A percentile compares a stretch with the other conserved stretches of the same genome.
Conservation (phyloP, 2,329 filamentous ascomycete genomes). For the Ciborinia camelliae region DNA sequence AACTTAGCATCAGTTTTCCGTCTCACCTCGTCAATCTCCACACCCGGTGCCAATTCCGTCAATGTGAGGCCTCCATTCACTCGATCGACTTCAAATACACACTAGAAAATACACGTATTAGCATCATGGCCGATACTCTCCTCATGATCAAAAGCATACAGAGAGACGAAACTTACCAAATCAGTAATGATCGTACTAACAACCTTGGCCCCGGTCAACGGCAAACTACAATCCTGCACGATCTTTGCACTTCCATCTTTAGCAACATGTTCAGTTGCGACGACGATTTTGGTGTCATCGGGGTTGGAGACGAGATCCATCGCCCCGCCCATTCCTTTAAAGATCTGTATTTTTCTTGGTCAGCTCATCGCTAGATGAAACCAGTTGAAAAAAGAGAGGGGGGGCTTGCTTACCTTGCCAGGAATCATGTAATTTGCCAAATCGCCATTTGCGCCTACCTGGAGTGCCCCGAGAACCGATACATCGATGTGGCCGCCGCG, state of each 20-base stretch:
- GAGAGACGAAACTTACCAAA: conserved; percentile 49
- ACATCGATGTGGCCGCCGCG: conserved; percentile 78
- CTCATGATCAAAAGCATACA: not conserved
- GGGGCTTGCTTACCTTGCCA: conserved; percentile 59
- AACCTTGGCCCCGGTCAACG: conserved; percentile 61
- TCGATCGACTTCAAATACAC: conserved; percentile 68
- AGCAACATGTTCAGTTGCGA: conserved; percentile 65
- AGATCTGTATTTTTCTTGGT: conserved; percentile 32
- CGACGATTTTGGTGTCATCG: conserved; percentile 67
- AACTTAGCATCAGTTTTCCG: conserved; percentile 70
- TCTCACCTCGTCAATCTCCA: conserved; percentile 64
- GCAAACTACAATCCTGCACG: conserved; percentile 60
- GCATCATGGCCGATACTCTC: not conserved
- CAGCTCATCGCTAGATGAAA: not conserved
- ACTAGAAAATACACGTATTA: conserved; percentile 43
- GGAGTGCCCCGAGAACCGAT: conserved; percentile 65
- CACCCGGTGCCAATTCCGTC: conserved; percentile 67
- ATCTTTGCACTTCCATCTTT: conserved; percentile 66
- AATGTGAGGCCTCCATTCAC: conserved; percentile 59
- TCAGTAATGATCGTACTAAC: conserved; percentile 73
- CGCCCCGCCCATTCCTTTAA: conserved; percentile 81
- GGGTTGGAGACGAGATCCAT: conserved; percentile 72
- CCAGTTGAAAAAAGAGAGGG: not conserved
- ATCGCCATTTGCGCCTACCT: conserved; percentile 74
- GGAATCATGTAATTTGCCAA: conserved; percentile 88